Base-by-base conservation (phyloP, 2,329 filamentous ascomycete species). In the Cladosporium sp. region DNA sequence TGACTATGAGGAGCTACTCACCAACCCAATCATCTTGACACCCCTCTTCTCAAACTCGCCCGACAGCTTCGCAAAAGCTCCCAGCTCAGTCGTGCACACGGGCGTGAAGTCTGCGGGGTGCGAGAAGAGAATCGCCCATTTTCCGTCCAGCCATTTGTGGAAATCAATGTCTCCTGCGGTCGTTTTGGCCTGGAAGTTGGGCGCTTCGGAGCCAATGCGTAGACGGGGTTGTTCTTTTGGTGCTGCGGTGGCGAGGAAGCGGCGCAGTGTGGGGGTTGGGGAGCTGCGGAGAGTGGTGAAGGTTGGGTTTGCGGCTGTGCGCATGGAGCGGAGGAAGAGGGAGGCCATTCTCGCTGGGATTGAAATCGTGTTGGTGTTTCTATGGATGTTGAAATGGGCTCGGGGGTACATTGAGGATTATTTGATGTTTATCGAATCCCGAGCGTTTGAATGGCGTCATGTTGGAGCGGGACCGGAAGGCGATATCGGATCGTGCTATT, bases 71-170 rank as follows among this genome's bases (percentile, higher is more conserved):
- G 91, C 89, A 69, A 97, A 95, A 60, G 91, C 91, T 62, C 91
- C 92, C 62, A 97, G 87, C 80, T 97, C 92, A 56, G 91, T 97
- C 63, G 92, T 97, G 83, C 92, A 97, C 60, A 96, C 92, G 56
- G 92, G 92, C 1, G 92, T 96, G 81, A 90, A 96, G 77, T 96
- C 92, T 59, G 77, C 88, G 3, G 90, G 90, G 78, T 93, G 90
- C 32, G 87, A 91, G 81, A 94, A 93, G 66, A 94, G 80, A 64
- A 94, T 83, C 59, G 87, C 85, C 90, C 90, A 93, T 69, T 82
- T 87, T 79, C 88, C 80, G 70, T 85, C 87, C 64, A 92, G 83
- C 78, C 88, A 92, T 74, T 91, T 81, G 75, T 92, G 88, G 80
- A 93, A 91, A 77, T 90, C 85, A 69, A 93, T 90, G 63, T 85